Conservation (phyloP, 495 filamentous ascomycete species). For the Aspergillus diversus region DNA sequence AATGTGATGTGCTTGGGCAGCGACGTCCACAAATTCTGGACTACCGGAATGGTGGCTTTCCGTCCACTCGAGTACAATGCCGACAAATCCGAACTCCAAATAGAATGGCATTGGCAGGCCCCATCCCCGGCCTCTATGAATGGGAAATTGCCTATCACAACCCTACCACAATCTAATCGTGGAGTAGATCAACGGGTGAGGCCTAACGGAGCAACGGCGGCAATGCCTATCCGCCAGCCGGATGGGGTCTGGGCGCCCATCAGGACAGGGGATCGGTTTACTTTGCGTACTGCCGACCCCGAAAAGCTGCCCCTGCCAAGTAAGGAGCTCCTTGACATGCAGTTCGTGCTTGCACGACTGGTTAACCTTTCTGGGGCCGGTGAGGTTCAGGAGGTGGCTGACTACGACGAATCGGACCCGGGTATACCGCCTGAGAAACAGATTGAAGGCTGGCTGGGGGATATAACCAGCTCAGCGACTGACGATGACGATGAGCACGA, state of each 20-base stretch:
- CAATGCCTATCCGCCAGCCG: not conserved
- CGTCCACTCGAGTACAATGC: conserved; percentile 1
- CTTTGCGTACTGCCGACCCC: not conserved
- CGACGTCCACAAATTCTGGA: not conserved
- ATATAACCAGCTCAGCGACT: conserved; percentile 3
- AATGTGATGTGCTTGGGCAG: not conserved
- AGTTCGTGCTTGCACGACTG: conserved; percentile 11
- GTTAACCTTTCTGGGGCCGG: conserved; percentile 17
- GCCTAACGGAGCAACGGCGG: not conserved
- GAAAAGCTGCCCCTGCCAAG: conserved; percentile 4
- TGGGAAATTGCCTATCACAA: not conserved
- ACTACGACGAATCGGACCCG: conserved; percentile 1
- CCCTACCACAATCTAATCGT: not conserved
- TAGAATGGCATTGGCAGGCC: conserved; percentile 8
- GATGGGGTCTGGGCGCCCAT: not conserved
- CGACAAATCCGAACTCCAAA: conserved; percentile 1
- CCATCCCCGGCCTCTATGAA: conserved; percentile 2
- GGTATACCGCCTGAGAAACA: conserved; percentile 1
- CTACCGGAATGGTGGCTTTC: not conserved
- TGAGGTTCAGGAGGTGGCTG: conserved; percentile 4
- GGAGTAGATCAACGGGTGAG: not conserved
- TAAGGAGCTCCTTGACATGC: conserved; percentile 17
- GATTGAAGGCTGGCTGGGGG: conserved; percentile 1
- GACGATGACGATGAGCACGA: conserved; percentile 10
- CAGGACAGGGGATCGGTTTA: not conserved